A percentile compares a stretch with the other conserved stretches of the same genome.
phyloP scores from a whole-genome alignment of 2,329 filamentous ascomycete genomes.

The Fusarium compactum region DNA sequence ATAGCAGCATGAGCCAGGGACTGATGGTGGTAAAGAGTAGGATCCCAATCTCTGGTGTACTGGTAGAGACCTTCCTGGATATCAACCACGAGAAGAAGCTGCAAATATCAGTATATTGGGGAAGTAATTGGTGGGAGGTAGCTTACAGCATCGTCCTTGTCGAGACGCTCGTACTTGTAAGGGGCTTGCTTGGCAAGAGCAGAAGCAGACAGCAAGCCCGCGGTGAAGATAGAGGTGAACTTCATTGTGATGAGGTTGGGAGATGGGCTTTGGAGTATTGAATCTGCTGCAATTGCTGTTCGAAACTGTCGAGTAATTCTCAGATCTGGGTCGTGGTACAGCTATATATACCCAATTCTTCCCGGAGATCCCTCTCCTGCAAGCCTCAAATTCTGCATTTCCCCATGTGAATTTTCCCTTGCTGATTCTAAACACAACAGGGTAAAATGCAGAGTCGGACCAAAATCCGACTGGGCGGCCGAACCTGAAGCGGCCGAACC shows the following conservation, averaged over 20 bases:
- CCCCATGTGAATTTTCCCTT: not conserved
- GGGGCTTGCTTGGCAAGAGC: conserved; percentile 26
- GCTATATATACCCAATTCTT: conserved; percentile 23
- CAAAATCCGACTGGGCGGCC: conserved; percentile 9
- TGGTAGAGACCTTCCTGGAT: conserved; percentile 55
- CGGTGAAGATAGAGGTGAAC: conserved; percentile 32
- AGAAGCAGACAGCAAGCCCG: conserved; percentile 25
- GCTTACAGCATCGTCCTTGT: conserved; percentile 47
- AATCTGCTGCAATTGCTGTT: conserved; percentile 15
- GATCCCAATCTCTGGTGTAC: conserved; percentile 73
- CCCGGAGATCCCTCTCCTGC: not conserved
- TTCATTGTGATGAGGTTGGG: conserved; percentile 31
- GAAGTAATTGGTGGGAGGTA: accelerated
- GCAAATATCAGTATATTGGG: not conserved
- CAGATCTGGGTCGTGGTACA: not conserved
- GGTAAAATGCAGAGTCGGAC: conserved; percentile 19
- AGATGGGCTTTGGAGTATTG: not conserved
- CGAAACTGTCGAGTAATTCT: conserved; percentile 9
- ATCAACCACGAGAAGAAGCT: conserved; percentile 55
- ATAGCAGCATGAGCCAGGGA: conserved; percentile 76
- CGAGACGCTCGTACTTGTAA: conserved; percentile 45
- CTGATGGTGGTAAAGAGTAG: conserved; percentile 73
- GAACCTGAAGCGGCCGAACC: conserved; percentile 8
- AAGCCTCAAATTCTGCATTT: not conserved
- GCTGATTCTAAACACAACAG: not conserved